Evolutionary conservation across 352 stramenopile genomes (phyloP), one percentile per base, ranked within the genome.

Genomic region (Globisporangium rhizosaccharum): DNA sequence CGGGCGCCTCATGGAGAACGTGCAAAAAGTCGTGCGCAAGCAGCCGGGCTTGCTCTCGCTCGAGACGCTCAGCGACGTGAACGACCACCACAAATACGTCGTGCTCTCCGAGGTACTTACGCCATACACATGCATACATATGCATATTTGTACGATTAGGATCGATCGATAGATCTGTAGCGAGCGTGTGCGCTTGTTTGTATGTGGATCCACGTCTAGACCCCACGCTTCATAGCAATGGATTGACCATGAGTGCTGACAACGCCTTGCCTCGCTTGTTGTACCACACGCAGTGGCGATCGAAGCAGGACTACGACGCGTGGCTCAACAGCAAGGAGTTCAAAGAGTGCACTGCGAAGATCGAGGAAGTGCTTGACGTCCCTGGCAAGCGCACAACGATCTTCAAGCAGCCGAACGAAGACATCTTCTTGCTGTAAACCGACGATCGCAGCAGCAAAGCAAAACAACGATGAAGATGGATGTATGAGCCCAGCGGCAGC

Each of bases 31-130:
- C 30, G 85, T 94, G 67, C 68, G 70, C 33, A 71, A 75, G 51
- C 83, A 92, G 66, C 85, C 85, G 5, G 85, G 85, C 10, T 60
- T 94, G 37, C 63, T 94, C 52, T 92, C 82, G 33, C 62, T 94
- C 30, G 82, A 94, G 67, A 90, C 85, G 51, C 68, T 94, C 63
- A 85, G 77, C 56, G 85, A 94, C 44, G 63, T 88, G 56, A 82
- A 90, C 55, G 78, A 94, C 53, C 85, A 94, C 63, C 85, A 94
- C 70, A 94, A 92, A 72, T 94, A 92, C 58, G 81, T 94, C 28
- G 73, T 94, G 54, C 57, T 94, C 28, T 94, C 85, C 1, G 81
- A 94, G 78, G 84, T 93, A 56, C 51, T 61, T 33, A 8, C 36
- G 17, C 30, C 42, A 1, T 42, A 37, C 44, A 14, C 37, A 3